Evolutionary conservation across 805 yeast species (phyloP).

Genomic region (Metschnikowia hibisci): DNA sequence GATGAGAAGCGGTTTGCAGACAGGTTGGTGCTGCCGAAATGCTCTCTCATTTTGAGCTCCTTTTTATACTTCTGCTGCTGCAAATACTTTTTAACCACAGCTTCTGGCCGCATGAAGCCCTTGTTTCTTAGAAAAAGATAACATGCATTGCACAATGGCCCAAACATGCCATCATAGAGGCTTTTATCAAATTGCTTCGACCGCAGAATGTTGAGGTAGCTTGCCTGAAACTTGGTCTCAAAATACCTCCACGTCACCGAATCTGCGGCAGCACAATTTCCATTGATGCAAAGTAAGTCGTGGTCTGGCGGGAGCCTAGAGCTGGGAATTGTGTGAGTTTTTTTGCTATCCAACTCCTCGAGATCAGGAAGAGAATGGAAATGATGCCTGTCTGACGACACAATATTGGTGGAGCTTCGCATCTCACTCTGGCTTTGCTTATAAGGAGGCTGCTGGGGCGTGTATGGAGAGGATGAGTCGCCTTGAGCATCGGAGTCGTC

Average conservation of each 20-base stretch:
- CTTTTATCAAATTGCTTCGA: constrained; percentile 38
- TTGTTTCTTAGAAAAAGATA: constrained; percentile 39
- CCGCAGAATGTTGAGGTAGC: constrained; percentile 34
- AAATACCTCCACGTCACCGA: constrained; percentile 44
- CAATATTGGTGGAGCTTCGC: constrained; percentile 9
- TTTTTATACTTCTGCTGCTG: constrained; percentile 42
- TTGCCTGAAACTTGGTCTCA: constrained; percentile 36
- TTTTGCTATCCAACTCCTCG: constrained; percentile 42
- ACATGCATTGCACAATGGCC: constrained; percentile 46
- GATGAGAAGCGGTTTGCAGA: constrained; percentile 8
- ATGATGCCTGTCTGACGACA: constrained; percentile 16
- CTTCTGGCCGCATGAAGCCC: constrained; percentile 45
- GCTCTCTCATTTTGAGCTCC: constrained; percentile 31
- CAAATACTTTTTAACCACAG: constrained; percentile 42
- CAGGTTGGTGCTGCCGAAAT: constrained; percentile 10
- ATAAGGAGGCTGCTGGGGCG: constrained; percentile 41
- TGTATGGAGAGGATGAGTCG: constrained; percentile 34
- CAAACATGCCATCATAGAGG: constrained; percentile 44
- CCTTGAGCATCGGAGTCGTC: constrained; percentile 26
- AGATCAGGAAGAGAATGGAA: constrained; percentile 42
- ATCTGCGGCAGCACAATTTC: constrained; percentile 35
- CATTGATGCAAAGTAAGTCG: constrained; percentile 38
- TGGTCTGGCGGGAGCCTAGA: constrained; percentile 37
- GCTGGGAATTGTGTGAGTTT: constrained; percentile 39
- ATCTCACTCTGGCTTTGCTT: constrained; percentile 14